phyloP scores from a whole-genome alignment of 495 filamentous ascomycete species.

The Pyronema omphalodes region DNA sequence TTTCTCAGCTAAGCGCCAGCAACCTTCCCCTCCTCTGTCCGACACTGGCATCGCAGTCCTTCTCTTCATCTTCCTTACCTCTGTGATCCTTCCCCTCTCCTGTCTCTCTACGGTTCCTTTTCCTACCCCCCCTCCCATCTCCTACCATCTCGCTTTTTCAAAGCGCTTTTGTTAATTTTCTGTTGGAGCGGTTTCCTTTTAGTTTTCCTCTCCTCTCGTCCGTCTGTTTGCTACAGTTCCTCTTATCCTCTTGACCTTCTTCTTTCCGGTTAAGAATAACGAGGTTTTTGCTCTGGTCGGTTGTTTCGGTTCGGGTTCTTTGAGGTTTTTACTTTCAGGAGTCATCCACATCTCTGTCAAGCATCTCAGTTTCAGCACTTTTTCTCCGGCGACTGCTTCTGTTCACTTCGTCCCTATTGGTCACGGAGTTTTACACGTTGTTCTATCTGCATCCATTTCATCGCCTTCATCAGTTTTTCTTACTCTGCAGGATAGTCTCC shows the following conservation, averaged over 20 bases:
- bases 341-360: not conserved
- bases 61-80: not conserved
- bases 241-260: not conserved
- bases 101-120: not conserved
- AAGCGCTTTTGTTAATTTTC: not conserved
- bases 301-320: not conserved
- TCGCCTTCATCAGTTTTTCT: conserved; percentile 1
- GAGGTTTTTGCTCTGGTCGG: not conserved
- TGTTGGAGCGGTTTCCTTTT: conserved; percentile 3
- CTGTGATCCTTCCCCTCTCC: not conserved
- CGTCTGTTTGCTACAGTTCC: conserved; percentile 1
- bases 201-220: not conserved
- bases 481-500: conserved; percentile 1
- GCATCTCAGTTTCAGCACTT: not conserved
- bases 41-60: not conserved
- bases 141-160: not conserved
- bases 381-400: not conserved
- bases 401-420: conserved; percentile 1
- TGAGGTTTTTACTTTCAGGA: not conserved
- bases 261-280: not conserved
- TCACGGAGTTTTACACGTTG: not conserved
- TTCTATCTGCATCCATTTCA: not conserved
- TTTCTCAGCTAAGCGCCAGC: not conserved
- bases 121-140: not conserved
- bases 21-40: not conserved